Evolutionary conservation across 495 filamentous ascomycete genomes (phyloP), one percentile per base, ranked within the genome.

Genomic region (Letharia lupina): DNA sequence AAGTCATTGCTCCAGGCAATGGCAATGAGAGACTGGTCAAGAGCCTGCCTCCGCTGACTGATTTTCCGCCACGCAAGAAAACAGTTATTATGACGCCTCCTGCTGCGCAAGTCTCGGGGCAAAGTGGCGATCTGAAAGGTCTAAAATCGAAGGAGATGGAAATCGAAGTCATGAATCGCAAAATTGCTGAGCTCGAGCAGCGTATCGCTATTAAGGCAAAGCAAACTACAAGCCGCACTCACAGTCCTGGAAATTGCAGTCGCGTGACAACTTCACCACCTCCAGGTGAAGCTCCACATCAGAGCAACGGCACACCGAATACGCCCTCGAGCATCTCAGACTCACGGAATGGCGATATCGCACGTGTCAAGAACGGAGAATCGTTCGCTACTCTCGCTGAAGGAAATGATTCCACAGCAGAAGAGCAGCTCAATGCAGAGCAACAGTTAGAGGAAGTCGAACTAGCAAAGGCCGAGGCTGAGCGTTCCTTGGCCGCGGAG

Each of bases 171-270:
- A 84, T 93, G 79, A 90, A 84, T 68, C 83, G 83, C 72, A 87
- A 82, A 64, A 93, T 96, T 73, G 89, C 87, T 20, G 87, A 91
- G 70, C 81, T 86, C 45, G 90, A 95, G 73, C 82, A 88, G 42
- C 83, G 81, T 65, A 86, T 84, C 4, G 52, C 52, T 16, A 35
- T 56, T 67, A 86, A 85, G 73, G 77, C 78, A 45, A 86, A 81
- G 69, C 73, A 80, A 39, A 78, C 73, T 62, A 74, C 75, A 33
- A 79, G 73, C 59, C 75, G 73, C 59, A 70, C 71, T 9, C 74
- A 79, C 69, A 68, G 77, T 67, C 60, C 81, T 71, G 67, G 63
- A 68, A 61, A 76, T 64, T 66, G 73, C 69, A 47, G 67, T 54
- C 67, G 70, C 47, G 69, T 69, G 44, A 67, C 67, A 68, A 59